A percentile compares a stretch with the other conserved stretches of the same genome.
Conservation (phyloP, 2,329 filamentous ascomycete genomes). For the Teratosphaeria gauchensis region DNA sequence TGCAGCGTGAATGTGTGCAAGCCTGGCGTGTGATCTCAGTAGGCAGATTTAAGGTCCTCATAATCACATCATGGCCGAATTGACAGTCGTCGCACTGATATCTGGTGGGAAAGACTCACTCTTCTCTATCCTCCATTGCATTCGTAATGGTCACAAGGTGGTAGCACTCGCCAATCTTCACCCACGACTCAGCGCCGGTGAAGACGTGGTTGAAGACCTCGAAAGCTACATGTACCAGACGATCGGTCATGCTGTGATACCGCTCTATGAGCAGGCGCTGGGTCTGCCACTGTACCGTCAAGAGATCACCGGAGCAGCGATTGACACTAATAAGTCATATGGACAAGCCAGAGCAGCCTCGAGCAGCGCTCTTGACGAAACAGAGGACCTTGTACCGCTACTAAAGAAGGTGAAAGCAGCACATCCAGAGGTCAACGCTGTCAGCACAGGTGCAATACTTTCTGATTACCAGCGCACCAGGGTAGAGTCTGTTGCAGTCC, state of each 20-base stretch:
- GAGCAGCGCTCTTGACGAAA: constrained; percentile 56
- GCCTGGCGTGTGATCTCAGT: neutral
- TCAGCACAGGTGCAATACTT: constrained; percentile 84
- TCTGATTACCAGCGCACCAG: constrained; percentile 93
- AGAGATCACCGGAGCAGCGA: constrained; percentile 61
- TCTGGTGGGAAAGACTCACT: constrained; percentile 97
- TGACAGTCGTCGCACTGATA: constrained; percentile 80
- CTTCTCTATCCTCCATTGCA: constrained; percentile 83
- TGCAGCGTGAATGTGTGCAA: neutral
- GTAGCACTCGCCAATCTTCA: constrained; percentile 85
- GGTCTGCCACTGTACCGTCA: constrained; percentile 75
- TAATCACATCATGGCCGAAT: constrained; percentile 16
- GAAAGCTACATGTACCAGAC: constrained; percentile 99
- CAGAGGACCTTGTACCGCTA: constrained; percentile 73
- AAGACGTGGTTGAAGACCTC: constrained; percentile 49
- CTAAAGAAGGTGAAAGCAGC: constrained; percentile 54
- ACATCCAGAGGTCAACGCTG: constrained; percentile 74
- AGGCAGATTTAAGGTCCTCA: neutral
- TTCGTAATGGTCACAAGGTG: constrained; percentile 72
- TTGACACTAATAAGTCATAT: constrained; percentile 67
- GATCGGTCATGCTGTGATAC: constrained; percentile 78
- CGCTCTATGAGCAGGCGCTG: constrained; percentile 71
- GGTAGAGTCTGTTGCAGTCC: constrained; percentile 82
- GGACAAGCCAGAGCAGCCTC: constrained; percentile 17
- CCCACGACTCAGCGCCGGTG: constrained; percentile 36